A percentile compares a stretch with the other conserved stretches of the same genome.
Conservation (phyloP, 108 stramenopile genomes). For the Conticribra guillardii region DNA sequence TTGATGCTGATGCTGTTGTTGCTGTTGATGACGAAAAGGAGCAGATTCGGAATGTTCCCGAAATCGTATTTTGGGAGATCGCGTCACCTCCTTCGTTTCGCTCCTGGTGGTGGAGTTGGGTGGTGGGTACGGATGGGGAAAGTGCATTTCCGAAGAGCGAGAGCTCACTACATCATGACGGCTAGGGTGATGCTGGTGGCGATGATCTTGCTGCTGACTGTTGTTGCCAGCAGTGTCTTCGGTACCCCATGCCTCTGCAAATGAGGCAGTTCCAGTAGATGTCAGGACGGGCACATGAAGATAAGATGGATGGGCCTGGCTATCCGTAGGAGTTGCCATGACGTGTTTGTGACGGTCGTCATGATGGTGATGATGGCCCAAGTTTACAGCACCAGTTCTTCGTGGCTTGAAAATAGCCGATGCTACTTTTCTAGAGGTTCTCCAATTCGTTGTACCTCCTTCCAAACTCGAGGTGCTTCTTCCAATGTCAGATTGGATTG, state of each 20-base stretch:
- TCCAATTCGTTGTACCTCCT: conserved; percentile 12
- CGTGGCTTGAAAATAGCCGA: conserved; percentile 12
- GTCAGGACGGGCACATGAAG: conserved; percentile 18
- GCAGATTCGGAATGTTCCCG: neutral
- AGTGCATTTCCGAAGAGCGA: neutral
- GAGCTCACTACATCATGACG: neutral
- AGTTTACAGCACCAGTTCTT: neutral
- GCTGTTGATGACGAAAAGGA: neutral
- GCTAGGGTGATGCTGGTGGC: neutral
- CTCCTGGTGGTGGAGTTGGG: neutral
- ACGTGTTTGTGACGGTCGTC: neutral
- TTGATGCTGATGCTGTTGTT: neutral
- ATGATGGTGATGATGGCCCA: too few relatives aligned
- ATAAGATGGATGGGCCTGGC: conserved; percentile 7
- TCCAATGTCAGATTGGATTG: neutral
- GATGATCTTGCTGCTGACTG: neutral
- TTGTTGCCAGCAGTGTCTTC: neutral
- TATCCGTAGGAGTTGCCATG: conserved; percentile 1
- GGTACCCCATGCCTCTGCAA: conserved; percentile 2
- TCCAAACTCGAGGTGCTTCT: conserved; percentile 15
- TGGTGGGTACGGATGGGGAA: conserved; percentile 12
- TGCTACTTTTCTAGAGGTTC: neutral
- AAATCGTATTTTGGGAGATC: conserved; percentile 20
- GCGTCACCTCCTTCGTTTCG: neutral
- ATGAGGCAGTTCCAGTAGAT: conserved; percentile 6